phyloP scores from a whole-genome alignment of 192 early-diverging fungal genomes.

The Coemansia sp. region DNA sequence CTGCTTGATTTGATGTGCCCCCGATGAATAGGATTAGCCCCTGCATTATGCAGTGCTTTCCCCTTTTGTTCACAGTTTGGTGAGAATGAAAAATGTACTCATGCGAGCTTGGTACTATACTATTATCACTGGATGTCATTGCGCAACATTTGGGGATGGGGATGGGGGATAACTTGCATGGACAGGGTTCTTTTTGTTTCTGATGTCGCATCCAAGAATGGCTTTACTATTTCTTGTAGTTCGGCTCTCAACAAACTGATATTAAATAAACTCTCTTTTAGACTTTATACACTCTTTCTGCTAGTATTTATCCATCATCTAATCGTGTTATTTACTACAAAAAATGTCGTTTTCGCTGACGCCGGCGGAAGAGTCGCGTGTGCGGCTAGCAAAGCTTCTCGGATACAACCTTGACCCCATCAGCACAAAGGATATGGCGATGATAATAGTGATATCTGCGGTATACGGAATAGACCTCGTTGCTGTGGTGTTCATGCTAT shows the following conservation, averaged over 20 bases:
- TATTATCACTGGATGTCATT: not conserved
- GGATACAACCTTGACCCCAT: constrained; percentile 44
- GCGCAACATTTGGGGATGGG: not conserved
- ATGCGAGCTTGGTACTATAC: not conserved
- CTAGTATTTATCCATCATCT: not conserved
- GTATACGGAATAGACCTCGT: constrained; percentile 43
- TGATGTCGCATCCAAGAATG: too few species aligned
- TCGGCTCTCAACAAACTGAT: not conserved
- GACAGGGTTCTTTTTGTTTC: not conserved
- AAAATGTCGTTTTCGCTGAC: constrained; percentile 46
- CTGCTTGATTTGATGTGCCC: constrained; percentile 1
- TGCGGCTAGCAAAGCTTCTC: constrained; percentile 20
- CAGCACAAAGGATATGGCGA: constrained; percentile 25
- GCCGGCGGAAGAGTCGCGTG: constrained; percentile 29
- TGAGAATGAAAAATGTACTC: constrained; percentile 1
- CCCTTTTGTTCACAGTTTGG: not conserved
- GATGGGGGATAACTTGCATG: not conserved
- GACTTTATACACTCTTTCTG: not conserved
- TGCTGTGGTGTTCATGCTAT: constrained; percentile 36
- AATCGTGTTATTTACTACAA: not conserved
- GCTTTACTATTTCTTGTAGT: not conserved
- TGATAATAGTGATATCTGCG: constrained; percentile 30
- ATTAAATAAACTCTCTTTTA: not conserved
- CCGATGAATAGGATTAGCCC: not conserved
- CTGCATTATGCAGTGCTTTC: not conserved